Conservation (phyloP, 2,329 filamentous ascomycete species). For the Hypomyces rosellus region DNA sequence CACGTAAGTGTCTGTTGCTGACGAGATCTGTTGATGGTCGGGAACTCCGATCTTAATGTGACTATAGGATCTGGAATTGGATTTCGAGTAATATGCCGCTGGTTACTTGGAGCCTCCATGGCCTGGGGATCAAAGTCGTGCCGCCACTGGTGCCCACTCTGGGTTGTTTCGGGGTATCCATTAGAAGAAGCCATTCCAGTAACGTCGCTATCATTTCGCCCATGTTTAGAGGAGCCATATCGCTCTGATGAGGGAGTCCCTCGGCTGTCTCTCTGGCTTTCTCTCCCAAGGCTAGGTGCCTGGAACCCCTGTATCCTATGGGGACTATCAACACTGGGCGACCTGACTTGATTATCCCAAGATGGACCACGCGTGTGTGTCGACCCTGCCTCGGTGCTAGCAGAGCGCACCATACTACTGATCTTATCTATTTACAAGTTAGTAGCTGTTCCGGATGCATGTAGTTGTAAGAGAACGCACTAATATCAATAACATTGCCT, state of each 20-base stretch:
- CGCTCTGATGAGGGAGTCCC: slow-evolving; percentile 41
- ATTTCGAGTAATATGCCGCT: slow-evolving; percentile 66
- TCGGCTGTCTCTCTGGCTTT: slow-evolving; percentile 43
- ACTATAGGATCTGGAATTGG: slow-evolving; percentile 86
- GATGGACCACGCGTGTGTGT: slow-evolving; percentile 50
- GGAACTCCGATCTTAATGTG: slow-evolving; percentile 95
- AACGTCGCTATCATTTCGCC: slow-evolving; percentile 70
- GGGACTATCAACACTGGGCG: slow-evolving; percentile 43
- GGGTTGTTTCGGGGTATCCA: slow-evolving; percentile 72
- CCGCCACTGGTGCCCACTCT: slow-evolving; percentile 62
- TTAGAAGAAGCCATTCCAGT: slow-evolving; percentile 69
- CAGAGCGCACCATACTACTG: slow-evolving; percentile 83
- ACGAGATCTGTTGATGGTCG: slow-evolving; percentile 82
- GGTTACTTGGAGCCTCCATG: slow-evolving; percentile 80
- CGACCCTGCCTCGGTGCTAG: slow-evolving; percentile 56
- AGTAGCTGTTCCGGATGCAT: slow-evolving; percentile 19
- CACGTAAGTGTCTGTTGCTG: slow-evolving; percentile 95
- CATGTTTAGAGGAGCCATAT: slow-evolving; percentile 49
- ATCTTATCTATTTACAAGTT: slow-evolving; percentile 67
- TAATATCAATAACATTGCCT: slow-evolving; percentile 86
- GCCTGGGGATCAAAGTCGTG: slow-evolving; percentile 96
- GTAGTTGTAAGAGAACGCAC: slow-evolving; percentile 39
- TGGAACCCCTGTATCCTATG: slow-evolving; percentile 30
- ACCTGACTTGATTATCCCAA: slow-evolving; percentile 59
- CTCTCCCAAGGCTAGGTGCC: slow-evolving; percentile 20